Base-by-base conservation (phyloP, 208 protist species). In the Lotmaria passim region DNA sequence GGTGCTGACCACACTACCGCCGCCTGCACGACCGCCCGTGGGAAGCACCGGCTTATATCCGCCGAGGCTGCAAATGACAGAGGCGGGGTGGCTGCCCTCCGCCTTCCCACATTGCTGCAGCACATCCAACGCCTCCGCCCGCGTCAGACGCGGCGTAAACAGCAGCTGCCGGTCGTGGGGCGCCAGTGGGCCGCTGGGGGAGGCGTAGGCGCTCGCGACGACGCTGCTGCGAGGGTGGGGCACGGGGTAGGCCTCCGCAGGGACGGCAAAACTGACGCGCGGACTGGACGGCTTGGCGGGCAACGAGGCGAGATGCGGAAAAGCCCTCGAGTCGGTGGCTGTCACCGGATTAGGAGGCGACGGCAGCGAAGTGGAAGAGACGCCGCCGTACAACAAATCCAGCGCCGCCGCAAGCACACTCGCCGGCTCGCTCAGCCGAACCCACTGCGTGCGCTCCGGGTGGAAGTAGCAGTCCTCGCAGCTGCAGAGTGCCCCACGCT, bases 371-470 rank as follows among this genome's bases (percentile, higher is more conserved):
- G 21, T 38, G 15, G 15, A 24, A 12, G 34, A 2, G 17, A 31
- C 33, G 17, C 19, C 46, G 15, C 39, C 23, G 53, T 73, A 69
- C 41, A 68, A 8, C 34, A 67, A 61, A 30, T 74, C 56, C 52
- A 92, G 53, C 21, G 82, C 81, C 55, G 59, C 50, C 7, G 77
- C 67, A 0, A 93, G 62, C 30, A 90, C 26, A 47, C 76, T 86
- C 14, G 81, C 69, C 7, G 87, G 87, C 60, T 93, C 87, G 34
- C 73, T 71, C 34, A 83, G 55, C 30, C 83, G 81, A 44, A 93
- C 23, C 55, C 71, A 77, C 64, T 77, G 71, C 17, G 47, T 14
- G 3, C 57, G 55, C 6, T 71, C 56, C 17, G 56, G 48, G 63
- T 77, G 71, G 26, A 46, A 77, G 31, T 70, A 50, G 34, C 71